Evolutionary conservation across 331 rosid genomes (phyloP).

Genomic region (Erythrophleum ivorense): DNA sequence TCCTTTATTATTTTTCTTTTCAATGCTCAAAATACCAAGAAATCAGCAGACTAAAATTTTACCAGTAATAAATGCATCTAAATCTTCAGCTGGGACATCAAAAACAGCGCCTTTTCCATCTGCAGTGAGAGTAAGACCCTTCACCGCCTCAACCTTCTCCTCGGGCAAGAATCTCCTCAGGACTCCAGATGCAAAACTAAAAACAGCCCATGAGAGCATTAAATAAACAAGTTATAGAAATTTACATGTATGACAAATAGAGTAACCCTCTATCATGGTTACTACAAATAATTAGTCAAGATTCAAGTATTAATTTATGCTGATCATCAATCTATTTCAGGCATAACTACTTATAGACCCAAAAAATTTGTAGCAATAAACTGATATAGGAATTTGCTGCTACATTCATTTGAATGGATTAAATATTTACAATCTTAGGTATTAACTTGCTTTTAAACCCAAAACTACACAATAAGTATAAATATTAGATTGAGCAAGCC

Average conservation of each 20-base stretch:
- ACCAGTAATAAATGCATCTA: slow-evolving; percentile 71
- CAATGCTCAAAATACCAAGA: background rate
- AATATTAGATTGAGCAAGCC: no score
- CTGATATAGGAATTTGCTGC: background rate
- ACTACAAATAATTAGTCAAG: background rate
- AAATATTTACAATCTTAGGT: background rate
- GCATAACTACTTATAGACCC: background rate
- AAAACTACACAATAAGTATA: no score
- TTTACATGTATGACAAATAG: background rate
- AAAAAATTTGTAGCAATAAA: background rate
- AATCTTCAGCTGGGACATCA: slow-evolving; percentile 72
- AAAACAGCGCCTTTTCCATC: slow-evolving; percentile 92
- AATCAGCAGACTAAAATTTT: slow-evolving; percentile 1
- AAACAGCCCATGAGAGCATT: slow-evolving; percentile 24
- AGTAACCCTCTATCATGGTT: background rate
- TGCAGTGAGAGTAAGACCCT: slow-evolving; percentile 82
- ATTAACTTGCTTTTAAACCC: background rate
- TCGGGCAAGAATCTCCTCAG: slow-evolving; percentile 80
- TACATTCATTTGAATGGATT: background rate
- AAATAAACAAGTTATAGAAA: background rate
- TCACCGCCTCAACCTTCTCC: slow-evolving; percentile 71
- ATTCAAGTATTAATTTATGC: background rate
- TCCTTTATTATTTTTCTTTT: background rate
- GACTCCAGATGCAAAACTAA: slow-evolving; percentile 71
- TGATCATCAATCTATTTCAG: background rate